Evolutionary conservation across 1,284 basidiomycete genomes (phyloP), one percentile per base, ranked within the genome.

Genomic region (Moesziomyces sp.): DNA sequence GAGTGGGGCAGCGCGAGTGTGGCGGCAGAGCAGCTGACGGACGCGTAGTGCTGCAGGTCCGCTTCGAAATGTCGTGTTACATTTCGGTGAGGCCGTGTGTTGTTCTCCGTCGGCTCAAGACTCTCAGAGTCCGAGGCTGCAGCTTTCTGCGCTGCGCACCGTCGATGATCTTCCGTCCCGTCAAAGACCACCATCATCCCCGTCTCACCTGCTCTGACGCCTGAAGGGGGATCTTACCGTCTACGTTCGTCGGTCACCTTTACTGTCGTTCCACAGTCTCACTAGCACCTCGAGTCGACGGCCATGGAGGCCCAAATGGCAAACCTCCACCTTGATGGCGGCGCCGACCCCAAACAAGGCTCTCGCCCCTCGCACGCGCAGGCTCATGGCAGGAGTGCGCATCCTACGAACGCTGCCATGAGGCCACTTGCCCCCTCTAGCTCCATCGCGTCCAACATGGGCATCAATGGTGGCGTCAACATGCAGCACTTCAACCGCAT

Each of bases 401-500:
- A 64, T 18, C 28, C 67, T 0, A 46, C 52, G 19, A 63, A 57
- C 55, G 50, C 58, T 0, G 58, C 58, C 1, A 45, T 64, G 6
- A 57, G 68, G 2, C 70, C 70, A 0, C 35, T 73, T 1, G 70
- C 70, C 1, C 70, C 70, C 0, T 73, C 70, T 9, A 67, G 60
- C 60, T 67, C 64, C 21, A 67, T 73, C 28, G 64, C 63, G 0
- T 52, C 64, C 30, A 73, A 73, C n/a, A 73, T 73, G 70, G 65
- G 65, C 21, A 68, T 68, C 46, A 62, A 55, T 30, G 58, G 62
- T 56, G 66, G 66, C 21, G 66, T 63, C 56, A 73, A 73, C 48
- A 73, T 73, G 70, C 70, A 73, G 46, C 70, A 73, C 26, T 73
- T 73, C 44, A 73, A 67, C 44, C 63, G 70, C 18, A 59, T 73